Base-by-base conservation (phyloP, 139 green algal species). In the Coelastrella sp. region DNA sequence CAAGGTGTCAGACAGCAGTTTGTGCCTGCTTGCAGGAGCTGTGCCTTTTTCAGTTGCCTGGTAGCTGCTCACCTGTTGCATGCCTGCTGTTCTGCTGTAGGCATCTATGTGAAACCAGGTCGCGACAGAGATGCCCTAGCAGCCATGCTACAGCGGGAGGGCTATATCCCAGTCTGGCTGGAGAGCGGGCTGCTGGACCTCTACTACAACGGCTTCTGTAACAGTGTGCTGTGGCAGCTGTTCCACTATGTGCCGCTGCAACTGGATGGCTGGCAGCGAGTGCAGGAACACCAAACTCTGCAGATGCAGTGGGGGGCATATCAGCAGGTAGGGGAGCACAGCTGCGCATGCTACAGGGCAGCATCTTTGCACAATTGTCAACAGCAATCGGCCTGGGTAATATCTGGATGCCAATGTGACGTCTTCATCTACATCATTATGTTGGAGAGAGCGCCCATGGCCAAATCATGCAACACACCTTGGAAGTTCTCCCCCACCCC, bases 201-300 rank as follows among this genome's bases (percentile, higher is more conserved):
- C 74, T 98, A 98, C 91, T 98, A 98, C 92, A 98, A 98, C 91
- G 98, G 98, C 70, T 99, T 99, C 92, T 99, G 98, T 94, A 99
- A 99, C 94, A 98, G 95, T 84, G 96, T 99, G 78, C 95, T 99
- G 85, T 99, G 97, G 98, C 96, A 98, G 94, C 96, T 99, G 25
- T 99, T 99, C 92, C 98, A 99, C 93, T 99, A 99, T 90, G 97
- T 99, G 72, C 97, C 98, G 8, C 95, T 99, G 19, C 97, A 98
- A 81, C 96, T 98, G 76, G 97, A 99, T 90, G 93, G 90, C 73
- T 96, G 93, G 93, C 94, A 94, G 90, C 97, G 96, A 89, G 95
- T 99, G 76, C 93, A 91, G 10, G 97, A 98, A 87, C 97, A 97
- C 82, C 91, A 94, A 20, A 97, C 96, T 60, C 94, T 98, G 90